These are phyloP conservation scores for Linnemannia hyalina DNA, from an alignment of 192 early-diverging fungal genomes.

Conservation along the genomic window DNA sequence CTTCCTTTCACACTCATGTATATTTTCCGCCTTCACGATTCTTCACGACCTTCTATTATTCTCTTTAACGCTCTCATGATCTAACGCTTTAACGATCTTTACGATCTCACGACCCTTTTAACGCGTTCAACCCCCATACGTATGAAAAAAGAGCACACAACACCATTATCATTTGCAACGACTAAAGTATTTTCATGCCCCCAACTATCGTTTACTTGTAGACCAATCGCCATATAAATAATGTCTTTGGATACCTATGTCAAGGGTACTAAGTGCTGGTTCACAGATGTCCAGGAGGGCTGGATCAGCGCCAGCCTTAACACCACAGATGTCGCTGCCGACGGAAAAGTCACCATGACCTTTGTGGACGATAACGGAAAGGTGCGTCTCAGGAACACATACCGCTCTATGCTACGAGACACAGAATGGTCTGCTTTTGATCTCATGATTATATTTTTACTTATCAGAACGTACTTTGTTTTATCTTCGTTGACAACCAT, in stretches of 20 bases:
- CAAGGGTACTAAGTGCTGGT: conserved; percentile 88
- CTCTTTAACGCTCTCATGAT: background rate
- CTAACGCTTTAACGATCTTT: conserved; percentile 3
- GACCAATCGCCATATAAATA: conserved; percentile 10
- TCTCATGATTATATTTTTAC: background rate
- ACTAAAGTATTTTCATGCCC: conserved; percentile 13
- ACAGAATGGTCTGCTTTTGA: background rate
- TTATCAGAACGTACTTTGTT: background rate
- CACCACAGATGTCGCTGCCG: conserved; percentile 66
- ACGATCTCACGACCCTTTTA: conserved; percentile 24
- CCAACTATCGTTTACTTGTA: conserved; percentile 6
- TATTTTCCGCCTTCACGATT: conserved; percentile 4
- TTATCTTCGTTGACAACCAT: background rate
- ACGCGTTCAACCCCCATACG: background rate
- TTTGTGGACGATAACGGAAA: conserved; percentile 75
- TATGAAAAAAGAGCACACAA: background rate
- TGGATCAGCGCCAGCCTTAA: conserved; percentile 84
- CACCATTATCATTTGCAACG: conserved; percentile 1
- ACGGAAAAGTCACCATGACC: conserved; percentile 69
- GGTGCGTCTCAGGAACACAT: conserved; percentile 41
- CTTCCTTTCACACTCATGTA: background rate
- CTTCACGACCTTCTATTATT: conserved; percentile 1
- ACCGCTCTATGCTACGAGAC: background rate
- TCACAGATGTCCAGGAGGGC: conserved; percentile 87
- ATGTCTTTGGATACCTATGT: conserved; percentile 75